A percentile compares a stretch with the other conserved stretches of the same genome.
Conservation (phyloP, 495 filamentous ascomycete genomes). For the Podospora fimiseda region DNA sequence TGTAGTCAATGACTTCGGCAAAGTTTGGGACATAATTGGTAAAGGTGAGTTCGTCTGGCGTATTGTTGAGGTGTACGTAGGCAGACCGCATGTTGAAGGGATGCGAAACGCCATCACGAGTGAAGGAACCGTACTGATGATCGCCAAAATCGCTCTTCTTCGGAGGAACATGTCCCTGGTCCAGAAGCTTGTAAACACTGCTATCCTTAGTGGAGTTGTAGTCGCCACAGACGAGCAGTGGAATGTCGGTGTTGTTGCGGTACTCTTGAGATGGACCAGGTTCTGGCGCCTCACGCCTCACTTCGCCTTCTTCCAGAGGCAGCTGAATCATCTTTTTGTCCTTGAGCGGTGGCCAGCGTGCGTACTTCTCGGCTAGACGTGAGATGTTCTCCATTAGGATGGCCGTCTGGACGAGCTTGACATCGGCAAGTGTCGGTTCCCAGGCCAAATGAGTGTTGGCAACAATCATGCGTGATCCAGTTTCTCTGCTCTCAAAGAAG, state of each 20-base stretch:
- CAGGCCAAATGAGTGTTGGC: conserved; percentile 92
- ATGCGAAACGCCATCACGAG: conserved; percentile 81
- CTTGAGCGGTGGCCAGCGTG: conserved; percentile 63
- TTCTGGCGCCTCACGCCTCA: conserved; percentile 34
- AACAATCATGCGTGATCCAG: conserved; percentile 81
- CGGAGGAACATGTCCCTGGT: conserved; percentile 62
- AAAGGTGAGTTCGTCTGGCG: conserved; percentile 75
- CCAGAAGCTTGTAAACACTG: conserved; percentile 81
- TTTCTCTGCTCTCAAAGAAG: conserved; percentile 84
- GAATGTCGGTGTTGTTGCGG: conserved; percentile 74
- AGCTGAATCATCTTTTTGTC: conserved; percentile 73
- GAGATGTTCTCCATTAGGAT: conserved; percentile 88
- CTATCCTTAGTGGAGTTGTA: conserved; percentile 86
- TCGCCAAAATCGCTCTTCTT: conserved; percentile 70
- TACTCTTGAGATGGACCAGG: conserved; percentile 63
- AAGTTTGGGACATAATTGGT: conserved; percentile 95
- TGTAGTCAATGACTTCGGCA: conserved; percentile 86
- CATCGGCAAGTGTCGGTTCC: conserved; percentile 84
- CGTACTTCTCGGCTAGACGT: conserved; percentile 75
- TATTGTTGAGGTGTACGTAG: conserved; percentile 59
- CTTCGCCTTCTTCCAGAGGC: conserved; percentile 40
- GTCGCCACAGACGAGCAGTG: conserved; percentile 86
- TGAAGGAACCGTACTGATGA: conserved; percentile 80
- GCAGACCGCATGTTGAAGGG: conserved; percentile 89
- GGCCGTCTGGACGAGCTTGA: conserved; percentile 90